A percentile compares a stretch with the other conserved stretches of the same genome.
These are phyloP conservation scores for Trichoderma parareesei DNA, from an alignment of 495 filamentous ascomycete genomes.

Conservation along the genomic window DNA sequence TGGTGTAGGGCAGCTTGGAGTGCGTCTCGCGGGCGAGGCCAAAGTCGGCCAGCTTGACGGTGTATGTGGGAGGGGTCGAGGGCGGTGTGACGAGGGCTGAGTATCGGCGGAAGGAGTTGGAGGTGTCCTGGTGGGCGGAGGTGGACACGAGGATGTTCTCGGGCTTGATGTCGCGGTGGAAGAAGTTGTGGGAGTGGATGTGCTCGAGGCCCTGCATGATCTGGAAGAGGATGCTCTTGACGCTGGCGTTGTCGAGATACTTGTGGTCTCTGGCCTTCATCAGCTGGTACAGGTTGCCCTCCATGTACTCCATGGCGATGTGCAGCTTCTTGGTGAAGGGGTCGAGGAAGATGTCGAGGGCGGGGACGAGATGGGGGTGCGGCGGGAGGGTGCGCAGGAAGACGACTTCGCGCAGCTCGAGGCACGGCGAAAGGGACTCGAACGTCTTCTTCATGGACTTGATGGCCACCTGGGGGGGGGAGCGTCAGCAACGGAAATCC, in stretches of 20 bases:
- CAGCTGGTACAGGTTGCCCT: constrained; percentile 95
- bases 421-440: constrained; percentile 78
- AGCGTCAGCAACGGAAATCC: constrained; percentile 16
- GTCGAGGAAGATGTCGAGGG: constrained; percentile 97
- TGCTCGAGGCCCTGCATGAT: constrained; percentile 94
- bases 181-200: constrained; percentile 94
- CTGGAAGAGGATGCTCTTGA: constrained; percentile 97
- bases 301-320: constrained; percentile 99
- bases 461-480: constrained; percentile 69
- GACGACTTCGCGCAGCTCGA: constrained; percentile 93
- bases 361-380: constrained; percentile 89
- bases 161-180: constrained; percentile 98
- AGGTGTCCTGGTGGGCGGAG: constrained; percentile 70
- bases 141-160: constrained; percentile 98
- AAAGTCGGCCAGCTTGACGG: constrained; percentile 98
- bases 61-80: constrained; percentile 84
- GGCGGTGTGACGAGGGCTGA: constrained; percentile 91
- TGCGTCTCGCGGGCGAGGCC: constrained; percentile 96
- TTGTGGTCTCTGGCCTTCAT: constrained; percentile 99
- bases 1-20: constrained; percentile 93
- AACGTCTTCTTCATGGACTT: constrained; percentile 99
- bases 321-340: constrained; percentile 92
- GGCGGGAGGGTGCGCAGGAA: constrained; percentile 82
- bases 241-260: constrained; percentile 75
- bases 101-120: constrained; percentile 77